phyloP scores from a whole-genome alignment of 2,329 filamentous ascomycete genomes.

The Chrysosporium keratinophilum region DNA sequence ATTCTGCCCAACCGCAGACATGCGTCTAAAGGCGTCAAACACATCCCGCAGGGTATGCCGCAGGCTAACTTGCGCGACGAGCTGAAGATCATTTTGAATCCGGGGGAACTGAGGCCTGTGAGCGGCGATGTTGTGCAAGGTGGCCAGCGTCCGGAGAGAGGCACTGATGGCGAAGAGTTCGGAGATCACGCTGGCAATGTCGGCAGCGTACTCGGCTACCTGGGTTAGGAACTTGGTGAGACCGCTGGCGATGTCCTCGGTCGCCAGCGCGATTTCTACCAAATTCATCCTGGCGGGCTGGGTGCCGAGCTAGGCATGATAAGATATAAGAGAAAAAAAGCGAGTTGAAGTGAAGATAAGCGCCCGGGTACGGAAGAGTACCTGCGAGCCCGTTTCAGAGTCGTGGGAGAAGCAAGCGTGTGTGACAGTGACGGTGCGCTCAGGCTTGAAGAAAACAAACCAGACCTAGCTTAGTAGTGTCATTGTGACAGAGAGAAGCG shows the following conservation, averaged over 20 bases:
- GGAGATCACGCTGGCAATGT: constrained; percentile 45
- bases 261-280: constrained; percentile 37
- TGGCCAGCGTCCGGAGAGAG: constrained; percentile 40
- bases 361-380: not conserved
- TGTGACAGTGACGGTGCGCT: not conserved
- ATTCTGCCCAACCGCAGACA: constrained; percentile 22
- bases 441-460: not conserved
- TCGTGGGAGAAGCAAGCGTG: not conserved
- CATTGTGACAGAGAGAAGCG: not conserved
- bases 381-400: too few relatives aligned
- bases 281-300: constrained; percentile 28
- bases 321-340: not conserved
- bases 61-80: constrained; percentile 40
- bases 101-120: constrained; percentile 31
- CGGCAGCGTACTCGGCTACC: constrained; percentile 42
- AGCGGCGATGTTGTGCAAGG: constrained; percentile 29
- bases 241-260: constrained; percentile 44
- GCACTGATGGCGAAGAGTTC: constrained; percentile 47
- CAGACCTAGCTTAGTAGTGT: not conserved
- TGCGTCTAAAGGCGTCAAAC: constrained; percentile 35
- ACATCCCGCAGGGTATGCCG: constrained; percentile 44
- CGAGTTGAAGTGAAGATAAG: not conserved
- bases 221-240: constrained; percentile 42
- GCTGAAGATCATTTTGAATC: constrained; percentile 40
- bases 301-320: constrained; percentile 4